Conservation (phyloP, 2,329 filamentous ascomycete genomes). For the Blastomyces gilchristii region DNA sequence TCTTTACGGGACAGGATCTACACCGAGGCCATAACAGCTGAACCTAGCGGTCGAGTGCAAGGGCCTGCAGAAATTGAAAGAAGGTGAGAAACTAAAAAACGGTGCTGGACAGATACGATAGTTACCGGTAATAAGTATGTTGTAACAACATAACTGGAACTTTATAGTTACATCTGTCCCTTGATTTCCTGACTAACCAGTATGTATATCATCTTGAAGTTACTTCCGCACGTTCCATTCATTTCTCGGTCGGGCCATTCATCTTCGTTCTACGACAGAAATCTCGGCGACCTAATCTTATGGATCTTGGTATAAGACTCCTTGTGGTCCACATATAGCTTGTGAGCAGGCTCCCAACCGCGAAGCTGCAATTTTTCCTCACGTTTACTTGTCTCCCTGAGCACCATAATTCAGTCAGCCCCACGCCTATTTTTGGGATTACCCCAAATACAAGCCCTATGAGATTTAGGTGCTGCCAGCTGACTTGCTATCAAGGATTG, state of each 20-base stretch:
- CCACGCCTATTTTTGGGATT: not conserved
- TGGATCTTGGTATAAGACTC: not conserved
- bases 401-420: not conserved
- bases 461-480: slow-evolving; percentile 1
- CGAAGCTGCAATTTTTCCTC: not conserved
- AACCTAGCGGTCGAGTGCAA: not conserved
- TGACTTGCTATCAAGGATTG: not conserved
- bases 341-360: not conserved
- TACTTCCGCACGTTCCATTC: slow-evolving; percentile 5
- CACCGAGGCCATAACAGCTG: not conserved
- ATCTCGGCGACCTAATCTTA: not conserved
- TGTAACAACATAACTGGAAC: not conserved
- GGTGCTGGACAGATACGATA: not conserved
- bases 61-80: not conserved
- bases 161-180: not conserved
- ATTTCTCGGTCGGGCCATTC: not conserved
- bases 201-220: not conserved
- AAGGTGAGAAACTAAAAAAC: not conserved
- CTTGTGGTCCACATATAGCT: not conserved
- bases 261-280: not conserved
- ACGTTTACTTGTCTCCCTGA: not conserved
- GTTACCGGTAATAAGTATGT: not conserved
- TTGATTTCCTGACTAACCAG: not conserved
- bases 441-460: slow-evolving; percentile 6
- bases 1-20: not conserved